These are phyloP conservation scores for Heritiera fomes DNA, from an alignment of 345 rosid species.

Conservation along the genomic window DNA sequence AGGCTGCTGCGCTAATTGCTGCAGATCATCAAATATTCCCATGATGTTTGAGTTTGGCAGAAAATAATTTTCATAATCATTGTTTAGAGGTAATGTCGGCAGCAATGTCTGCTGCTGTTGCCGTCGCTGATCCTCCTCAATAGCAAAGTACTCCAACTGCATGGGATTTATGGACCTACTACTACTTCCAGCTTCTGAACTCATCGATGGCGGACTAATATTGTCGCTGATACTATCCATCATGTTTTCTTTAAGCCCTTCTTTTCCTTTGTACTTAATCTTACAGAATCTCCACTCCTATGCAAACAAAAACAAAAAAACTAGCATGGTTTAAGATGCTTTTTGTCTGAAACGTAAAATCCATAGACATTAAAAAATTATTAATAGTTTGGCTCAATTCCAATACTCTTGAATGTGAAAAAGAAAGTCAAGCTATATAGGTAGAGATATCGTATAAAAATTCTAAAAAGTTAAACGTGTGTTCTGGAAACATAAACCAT, in stretches of 20 bases:
- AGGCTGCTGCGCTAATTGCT: not conserved
- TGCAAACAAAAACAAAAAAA: too few relatives aligned
- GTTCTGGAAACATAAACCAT: too few relatives aligned
- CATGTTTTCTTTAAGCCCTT: not conserved
- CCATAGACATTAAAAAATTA: too few relatives aligned
- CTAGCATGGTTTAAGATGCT: too few relatives aligned
- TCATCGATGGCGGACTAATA: not conserved
- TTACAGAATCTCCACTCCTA: slow-evolving; percentile 15
- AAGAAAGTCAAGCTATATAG: too few relatives aligned
- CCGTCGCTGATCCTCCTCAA: not conserved
- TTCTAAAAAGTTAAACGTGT: too few relatives aligned
- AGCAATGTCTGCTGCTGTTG: not conserved
- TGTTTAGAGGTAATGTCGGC: not conserved
- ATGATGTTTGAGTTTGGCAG: not conserved
- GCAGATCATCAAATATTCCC: not conserved
- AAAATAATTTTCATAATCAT: not conserved
- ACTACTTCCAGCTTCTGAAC: not conserved
- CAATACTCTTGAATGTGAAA: too few relatives aligned
- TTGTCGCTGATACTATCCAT: not conserved
- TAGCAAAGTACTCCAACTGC: not conserved
- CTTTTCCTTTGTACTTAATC: slow-evolving; percentile 18
- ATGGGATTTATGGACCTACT: not conserved
- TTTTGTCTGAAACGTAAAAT: too few relatives aligned
- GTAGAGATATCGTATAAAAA: too few relatives aligned
- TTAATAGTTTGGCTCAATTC: too few relatives aligned